Evolutionary conservation across 257 asterid genomes (phyloP), one percentile per base, ranked within the genome.

Genomic region (Solanum microdontum): DNA sequence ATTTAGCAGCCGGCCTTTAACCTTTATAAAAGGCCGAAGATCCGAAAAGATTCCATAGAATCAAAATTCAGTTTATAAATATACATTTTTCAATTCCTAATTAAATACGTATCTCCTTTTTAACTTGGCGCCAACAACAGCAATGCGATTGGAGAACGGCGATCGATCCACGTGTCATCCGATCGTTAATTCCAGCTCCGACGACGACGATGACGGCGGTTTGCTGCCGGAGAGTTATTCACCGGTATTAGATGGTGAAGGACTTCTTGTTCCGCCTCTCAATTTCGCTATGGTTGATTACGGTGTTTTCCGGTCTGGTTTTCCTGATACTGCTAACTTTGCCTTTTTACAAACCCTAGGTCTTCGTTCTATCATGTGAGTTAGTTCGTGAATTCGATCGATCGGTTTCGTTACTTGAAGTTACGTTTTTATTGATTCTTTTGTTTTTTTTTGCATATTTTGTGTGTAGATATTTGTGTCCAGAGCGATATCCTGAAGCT

Each of bases 271-370:
- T 72, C 98, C 98, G 91, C 98, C 99, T 36, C 88, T 95, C 21
- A 96, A 96, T 88, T 96, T 95, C 79, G 90, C 99, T 4, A 95
- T 96, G 98, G 99, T 95, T 75, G 98, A 96, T 91, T 91, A 93
- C 75, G 98, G 99, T 39, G 90, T 96, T 33, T 96, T 87, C 91
- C 97, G 99, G n/a, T 96, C 98, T 19, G 98, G 99, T 30, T 96
- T 95, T 84, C 99, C 99, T 19, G 94, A 94, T 60, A 23, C 84
- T 76, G 87, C 94, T 43, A 96, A 96, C 86, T 94, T 96, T 76
- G 89, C 98, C 43, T 96, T 96, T 84, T 40, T 96, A 88, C 91
- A 91, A 92, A 93, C 98, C 94, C 98, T 96, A 91, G 94, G 94
- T 92, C 96, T 96, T 86, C 98, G 98, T 84, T 95, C 99, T 17